Evolutionary conservation across 2,329 filamentous ascomycete genomes (phyloP), one percentile per base, ranked within the genome.

Genomic region (Fusarium oxysporum): DNA sequence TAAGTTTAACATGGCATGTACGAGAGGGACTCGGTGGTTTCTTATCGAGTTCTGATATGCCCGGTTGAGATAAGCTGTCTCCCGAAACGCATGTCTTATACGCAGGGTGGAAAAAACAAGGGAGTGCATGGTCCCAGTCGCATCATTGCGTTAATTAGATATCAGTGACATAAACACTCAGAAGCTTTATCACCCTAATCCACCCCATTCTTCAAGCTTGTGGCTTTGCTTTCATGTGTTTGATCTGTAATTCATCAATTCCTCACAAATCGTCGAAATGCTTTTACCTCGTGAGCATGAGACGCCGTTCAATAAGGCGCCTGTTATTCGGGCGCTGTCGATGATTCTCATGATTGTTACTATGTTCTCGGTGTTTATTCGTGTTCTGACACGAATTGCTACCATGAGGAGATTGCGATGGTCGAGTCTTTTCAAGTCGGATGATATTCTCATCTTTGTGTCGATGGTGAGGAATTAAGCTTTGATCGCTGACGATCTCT

Each of bases 291-390:
- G 65, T n/a, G 65, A 68, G 41, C 65, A 68, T 68, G 63, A 68
- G 47, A 62, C 63, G 10, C 63, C 47, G 6, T 68, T 68, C 19
- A 68, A 68, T 13, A 68, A 68, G 7, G 53, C 65, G n/a, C 63
- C 63, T 7, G 25, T 68, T 3, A 54, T 68, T 8, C 35, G 65
- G 47, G 63, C 65, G 16, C 25, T 68, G 10, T 68, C 65, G 1
- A 54, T 68, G 63, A 68, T 68, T 25, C 21, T 68, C 9, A 68
- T 68, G 63, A 28, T 68, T 4, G 55, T 68, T 0, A 54, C 55
- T 0, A 32, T 68, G 25, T 68, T 68, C 0, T 68, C 65, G 2
- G 65, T 68, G 1, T 28, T 28, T 3, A 68, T 68, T 13, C 65
- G 65, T 6, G 41, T 68, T 6, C 63, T 68, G 3, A 68, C 65